Percentiles rank a stretch among this genome's conserved stretches.
phyloP scores from a whole-genome alignment of 805 yeast species.

The Saccharomycopsis fibuligera region DNA sequence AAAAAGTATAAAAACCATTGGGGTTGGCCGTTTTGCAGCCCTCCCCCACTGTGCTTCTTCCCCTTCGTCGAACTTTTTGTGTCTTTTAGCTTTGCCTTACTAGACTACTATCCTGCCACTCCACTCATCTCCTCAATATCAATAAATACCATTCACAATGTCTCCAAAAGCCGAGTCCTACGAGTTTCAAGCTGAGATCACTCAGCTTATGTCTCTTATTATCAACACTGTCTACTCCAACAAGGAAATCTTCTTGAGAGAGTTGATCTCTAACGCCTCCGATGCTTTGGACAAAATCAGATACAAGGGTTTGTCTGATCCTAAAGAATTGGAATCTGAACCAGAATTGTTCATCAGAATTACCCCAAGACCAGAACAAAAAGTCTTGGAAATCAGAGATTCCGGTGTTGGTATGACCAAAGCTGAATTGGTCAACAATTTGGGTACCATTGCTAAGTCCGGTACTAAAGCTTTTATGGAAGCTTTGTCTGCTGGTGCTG shows the following conservation, averaged over 20 bases:
- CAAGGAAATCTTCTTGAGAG: conserved; percentile 99
- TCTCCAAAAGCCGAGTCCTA: conserved; percentile 63
- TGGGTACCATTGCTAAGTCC: conserved; percentile 99
- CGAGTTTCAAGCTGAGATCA: conserved; percentile 99
- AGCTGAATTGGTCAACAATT: conserved; percentile 96
- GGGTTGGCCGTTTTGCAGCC: too few relatives aligned
- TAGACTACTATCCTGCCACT: neutral
- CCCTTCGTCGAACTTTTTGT: neutral
- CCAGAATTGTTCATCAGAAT: conserved; percentile 96
- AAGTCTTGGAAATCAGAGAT: conserved; percentile 94
- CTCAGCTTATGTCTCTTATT: conserved; percentile 99
- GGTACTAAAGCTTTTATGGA: conserved; percentile 99
- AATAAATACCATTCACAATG: conserved; percentile 31
- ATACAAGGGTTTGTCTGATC: conserved; percentile 92
- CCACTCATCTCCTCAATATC: neutral
- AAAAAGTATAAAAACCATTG: conserved; percentile 3
- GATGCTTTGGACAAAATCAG: conserved; percentile 99
- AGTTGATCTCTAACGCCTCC: conserved; percentile 95
- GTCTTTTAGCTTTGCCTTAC: neutral
- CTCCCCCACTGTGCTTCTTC: neutral
- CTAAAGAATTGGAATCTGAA: conserved; percentile 85
- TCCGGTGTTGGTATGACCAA: conserved; percentile 99
- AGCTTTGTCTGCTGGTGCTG: conserved; percentile 99
- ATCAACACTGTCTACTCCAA: conserved; percentile 99
- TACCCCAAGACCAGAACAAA: conserved; percentile 92